Conservation (phyloP, 2,329 filamentous ascomycete species). For the Purpureocillium takamizusanense region DNA sequence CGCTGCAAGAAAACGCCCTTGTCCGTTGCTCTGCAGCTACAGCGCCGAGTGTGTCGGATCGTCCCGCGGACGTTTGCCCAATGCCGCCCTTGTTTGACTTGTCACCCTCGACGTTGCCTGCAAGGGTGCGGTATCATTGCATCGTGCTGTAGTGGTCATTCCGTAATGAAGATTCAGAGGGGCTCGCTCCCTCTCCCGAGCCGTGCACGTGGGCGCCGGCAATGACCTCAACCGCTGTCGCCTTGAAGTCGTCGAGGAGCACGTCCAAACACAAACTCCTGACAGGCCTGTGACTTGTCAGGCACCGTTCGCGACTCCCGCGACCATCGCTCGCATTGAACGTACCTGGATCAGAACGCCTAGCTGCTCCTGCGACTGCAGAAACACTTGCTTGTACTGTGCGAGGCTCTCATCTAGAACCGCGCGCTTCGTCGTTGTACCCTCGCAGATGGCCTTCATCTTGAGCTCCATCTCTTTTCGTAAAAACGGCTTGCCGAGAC, state of each 20-base stretch:
- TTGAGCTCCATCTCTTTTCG: conserved; percentile 96
- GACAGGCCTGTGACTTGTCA: conserved; percentile 1
- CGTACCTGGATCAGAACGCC: conserved; percentile 54
- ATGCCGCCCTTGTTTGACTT: too few species aligned
- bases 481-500: conserved; percentile 88
- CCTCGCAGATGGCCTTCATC: conserved; percentile 95
- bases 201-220: not conserved
- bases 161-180: too few species aligned
- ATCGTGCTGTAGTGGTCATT: too few species aligned
- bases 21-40: too few species aligned
- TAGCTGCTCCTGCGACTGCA: conserved; percentile 70
- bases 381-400: conserved; percentile 81
- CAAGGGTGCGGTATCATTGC: too few species aligned
- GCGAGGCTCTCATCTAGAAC: conserved; percentile 77
- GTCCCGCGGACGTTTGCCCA: too few species aligned
- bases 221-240: not conserved
- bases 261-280: conserved; percentile 21
- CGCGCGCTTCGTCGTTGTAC: conserved; percentile 60
- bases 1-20: not conserved
- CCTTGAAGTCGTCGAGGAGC: not conserved
- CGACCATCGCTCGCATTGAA: conserved; percentile 8
- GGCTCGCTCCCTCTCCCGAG: too few species aligned
- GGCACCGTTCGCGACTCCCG: not conserved
- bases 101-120: too few species aligned
- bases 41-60: too few species aligned